Conservation (phyloP, 768 basidiomycete species). For the Tylopilus rubrobrunneus region DNA sequence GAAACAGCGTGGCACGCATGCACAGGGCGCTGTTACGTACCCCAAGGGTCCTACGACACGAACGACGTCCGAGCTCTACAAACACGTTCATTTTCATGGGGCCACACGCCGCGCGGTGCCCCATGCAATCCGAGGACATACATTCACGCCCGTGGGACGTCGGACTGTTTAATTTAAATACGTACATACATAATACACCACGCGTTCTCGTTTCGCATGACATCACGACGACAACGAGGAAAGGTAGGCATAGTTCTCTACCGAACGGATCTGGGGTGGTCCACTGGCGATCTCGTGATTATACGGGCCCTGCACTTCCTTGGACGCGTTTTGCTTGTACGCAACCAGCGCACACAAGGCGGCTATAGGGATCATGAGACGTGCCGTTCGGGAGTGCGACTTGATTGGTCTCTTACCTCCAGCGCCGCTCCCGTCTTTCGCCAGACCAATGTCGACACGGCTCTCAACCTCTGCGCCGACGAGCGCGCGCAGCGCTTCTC, state of each 20-base stretch:
- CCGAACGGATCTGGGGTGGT: conserved; percentile 12
- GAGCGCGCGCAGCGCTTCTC: conserved; percentile 68
- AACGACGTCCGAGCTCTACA: not conserved
- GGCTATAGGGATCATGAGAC: conserved; percentile 42
- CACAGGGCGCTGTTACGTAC: not conserved
- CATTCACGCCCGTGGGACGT: conserved; percentile 1
- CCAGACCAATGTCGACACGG: conserved; percentile 81
- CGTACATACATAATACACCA: conserved; percentile 7
- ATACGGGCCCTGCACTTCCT: conserved; percentile 7
- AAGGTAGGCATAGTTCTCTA: conserved; percentile 13
- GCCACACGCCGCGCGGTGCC: not conserved
- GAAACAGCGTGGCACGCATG: conserved; percentile 6
- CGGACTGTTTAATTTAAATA: conserved; percentile 13
- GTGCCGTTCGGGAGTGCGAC: not conserved
- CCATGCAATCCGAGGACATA: conserved; percentile 6
- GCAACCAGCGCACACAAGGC: conserved; percentile 74
- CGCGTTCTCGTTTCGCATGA: conserved; percentile 1
- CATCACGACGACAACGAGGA: conserved; percentile 20
- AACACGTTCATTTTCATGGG: too few relatives aligned
- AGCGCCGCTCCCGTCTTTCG: conserved; percentile 96
- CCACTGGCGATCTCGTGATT: conserved; percentile 1
- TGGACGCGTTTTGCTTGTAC: conserved; percentile 20
- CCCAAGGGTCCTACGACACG: not conserved
- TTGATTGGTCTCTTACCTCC: conserved; percentile 64
- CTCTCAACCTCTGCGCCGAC: conserved; percentile 81